phyloP scores from a whole-genome alignment of 208 protist species.

The Trypanosoma lewisi region DNA sequence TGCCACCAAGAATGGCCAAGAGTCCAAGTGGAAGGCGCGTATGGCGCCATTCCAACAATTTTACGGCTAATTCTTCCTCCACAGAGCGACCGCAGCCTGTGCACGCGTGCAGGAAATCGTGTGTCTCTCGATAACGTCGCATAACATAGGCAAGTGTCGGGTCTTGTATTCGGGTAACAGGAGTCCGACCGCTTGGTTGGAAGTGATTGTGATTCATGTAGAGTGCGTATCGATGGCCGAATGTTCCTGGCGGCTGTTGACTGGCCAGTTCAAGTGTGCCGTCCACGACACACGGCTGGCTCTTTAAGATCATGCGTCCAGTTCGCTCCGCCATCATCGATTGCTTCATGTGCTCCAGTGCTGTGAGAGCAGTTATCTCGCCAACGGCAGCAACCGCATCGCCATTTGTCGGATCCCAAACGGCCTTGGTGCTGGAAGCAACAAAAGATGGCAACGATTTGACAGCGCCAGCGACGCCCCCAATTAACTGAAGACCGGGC shows the following conservation, averaged over 20 bases:
- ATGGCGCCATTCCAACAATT: constrained; percentile 81
- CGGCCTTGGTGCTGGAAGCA: constrained; percentile 50
- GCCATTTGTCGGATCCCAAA: constrained; percentile 61
- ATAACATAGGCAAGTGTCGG: constrained; percentile 79
- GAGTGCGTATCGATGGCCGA: constrained; percentile 70
- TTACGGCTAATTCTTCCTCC: constrained; percentile 84
- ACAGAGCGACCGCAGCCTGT: constrained; percentile 69
- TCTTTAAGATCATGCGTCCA: constrained; percentile 61
- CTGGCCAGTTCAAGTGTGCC: constrained; percentile 52
- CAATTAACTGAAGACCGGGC: constrained; percentile 26
- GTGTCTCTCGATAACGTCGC: constrained; percentile 83
- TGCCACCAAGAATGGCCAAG: constrained; percentile 63
- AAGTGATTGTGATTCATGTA: constrained; percentile 86
- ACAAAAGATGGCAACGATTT: constrained; percentile 45
- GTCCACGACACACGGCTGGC: constrained; percentile 55
- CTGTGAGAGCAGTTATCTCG: constrained; percentile 60
- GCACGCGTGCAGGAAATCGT: constrained; percentile 80
- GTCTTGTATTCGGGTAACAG: constrained; percentile 65
- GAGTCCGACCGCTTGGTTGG: constrained; percentile 58
- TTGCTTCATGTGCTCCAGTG: constrained; percentile 67
- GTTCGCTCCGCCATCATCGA: constrained; percentile 75
- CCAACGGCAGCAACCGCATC: constrained; percentile 68
- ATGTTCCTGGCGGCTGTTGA: constrained; percentile 45
- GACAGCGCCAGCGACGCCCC: constrained; percentile 24
- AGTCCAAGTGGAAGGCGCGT: constrained; percentile 78